A percentile compares a stretch with the other conserved stretches of the same genome.
phyloP scores from a whole-genome alignment of 768 basidiomycete species.

The Rhodotorula diobovata region DNA sequence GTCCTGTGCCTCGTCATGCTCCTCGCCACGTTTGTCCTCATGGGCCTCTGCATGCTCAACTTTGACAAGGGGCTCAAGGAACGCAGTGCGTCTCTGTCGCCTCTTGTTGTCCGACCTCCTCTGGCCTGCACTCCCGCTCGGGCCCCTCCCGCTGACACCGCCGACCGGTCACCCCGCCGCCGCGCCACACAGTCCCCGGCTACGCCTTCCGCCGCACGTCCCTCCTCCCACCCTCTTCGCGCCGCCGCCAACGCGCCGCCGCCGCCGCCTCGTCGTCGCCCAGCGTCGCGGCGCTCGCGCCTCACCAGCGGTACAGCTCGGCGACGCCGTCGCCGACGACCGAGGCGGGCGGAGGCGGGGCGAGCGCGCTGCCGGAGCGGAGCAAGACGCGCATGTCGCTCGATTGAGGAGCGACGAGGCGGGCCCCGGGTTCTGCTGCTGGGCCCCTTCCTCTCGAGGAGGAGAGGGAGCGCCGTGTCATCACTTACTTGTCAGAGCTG shows the following conservation, averaged over 20 bases:
- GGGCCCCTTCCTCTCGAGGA: neutral
- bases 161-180: no score
- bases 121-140: neutral
- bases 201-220: conserved; percentile 22
- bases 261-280: neutral
- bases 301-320: neutral
- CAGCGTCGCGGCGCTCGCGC: neutral
- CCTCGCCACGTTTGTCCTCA: conserved; percentile 20
- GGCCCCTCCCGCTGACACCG: neutral
- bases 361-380: neutral
- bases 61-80: conserved; percentile 30
- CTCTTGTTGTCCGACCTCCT: neutral
- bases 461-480: neutral
- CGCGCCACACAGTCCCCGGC: conserved; percentile 12
- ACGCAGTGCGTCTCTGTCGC: conserved; percentile 6
- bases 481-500: no score
- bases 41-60: conserved; percentile 30
- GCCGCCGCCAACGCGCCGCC: no score
- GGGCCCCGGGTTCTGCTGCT: no score
- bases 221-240: neutral
- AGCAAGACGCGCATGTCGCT: conserved; percentile 24
- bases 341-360: neutral
- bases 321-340: neutral
- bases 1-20: conserved; percentile 31
- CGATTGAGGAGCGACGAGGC: conserved; percentile 7